phyloP scores from a whole-genome alignment of 805 yeast species.

The Yarrowia yakushimensis region DNA sequence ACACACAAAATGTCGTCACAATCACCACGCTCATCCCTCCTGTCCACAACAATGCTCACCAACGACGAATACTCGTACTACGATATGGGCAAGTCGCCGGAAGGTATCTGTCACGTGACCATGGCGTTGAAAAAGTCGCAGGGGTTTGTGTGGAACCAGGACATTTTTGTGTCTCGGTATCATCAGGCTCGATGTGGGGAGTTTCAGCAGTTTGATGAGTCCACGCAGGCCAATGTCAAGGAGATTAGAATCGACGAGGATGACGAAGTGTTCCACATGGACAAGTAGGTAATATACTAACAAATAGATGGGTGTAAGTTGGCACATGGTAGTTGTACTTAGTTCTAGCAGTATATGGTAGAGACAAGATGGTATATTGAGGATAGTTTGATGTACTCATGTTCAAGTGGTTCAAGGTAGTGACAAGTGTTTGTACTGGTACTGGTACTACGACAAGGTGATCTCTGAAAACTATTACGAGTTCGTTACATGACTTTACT shows the following conservation, averaged over 20 bases:
- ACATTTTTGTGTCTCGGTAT: slow-evolving; percentile 32
- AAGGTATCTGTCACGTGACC: slow-evolving; percentile 3
- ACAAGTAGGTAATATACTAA: slow-evolving; percentile 5
- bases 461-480: too few relatives aligned
- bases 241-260: slow-evolving; percentile 31
- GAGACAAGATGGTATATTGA: too few relatives aligned
- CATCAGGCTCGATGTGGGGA: slow-evolving; percentile 28
- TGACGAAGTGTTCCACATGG: slow-evolving; percentile 26
- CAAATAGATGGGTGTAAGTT: too few relatives aligned
- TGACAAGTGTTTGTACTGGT: too few relatives aligned
- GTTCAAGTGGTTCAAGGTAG: too few relatives aligned
- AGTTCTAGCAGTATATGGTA: too few relatives aligned
- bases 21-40: background rate
- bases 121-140: slow-evolving; percentile 31
- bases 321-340: too few relatives aligned
- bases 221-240: slow-evolving; percentile 28
- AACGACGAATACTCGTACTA: slow-evolving; percentile 21
- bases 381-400: too few relatives aligned
- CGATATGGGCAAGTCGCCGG: slow-evolving; percentile 24
- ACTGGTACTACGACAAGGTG: too few relatives aligned
- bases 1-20: background rate
- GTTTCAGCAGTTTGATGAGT: slow-evolving; percentile 26
- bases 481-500: too few relatives aligned
- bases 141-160: slow-evolving; percentile 37
- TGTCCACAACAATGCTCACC: slow-evolving; percentile 12